Conservation (phyloP, 2,329 filamentous ascomycete species). For the Hymenoscyphus salicellus region DNA sequence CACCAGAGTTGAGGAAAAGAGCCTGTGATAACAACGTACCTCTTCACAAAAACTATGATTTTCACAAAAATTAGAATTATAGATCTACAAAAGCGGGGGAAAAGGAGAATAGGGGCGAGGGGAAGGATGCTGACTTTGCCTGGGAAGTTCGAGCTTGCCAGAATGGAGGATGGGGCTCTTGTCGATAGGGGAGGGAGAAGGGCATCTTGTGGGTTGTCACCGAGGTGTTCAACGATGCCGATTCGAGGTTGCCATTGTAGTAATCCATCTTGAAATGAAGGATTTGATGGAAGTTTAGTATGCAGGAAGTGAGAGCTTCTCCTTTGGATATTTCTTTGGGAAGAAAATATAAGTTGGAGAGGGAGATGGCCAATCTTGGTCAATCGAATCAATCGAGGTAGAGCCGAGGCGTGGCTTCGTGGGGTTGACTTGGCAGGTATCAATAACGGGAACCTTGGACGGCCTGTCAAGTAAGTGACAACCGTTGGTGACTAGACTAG, state of each 20-base stretch:
- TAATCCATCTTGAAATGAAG: conserved; percentile 12
- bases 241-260: conserved; percentile 14
- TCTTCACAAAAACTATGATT: conserved; percentile 35
- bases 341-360: not conserved
- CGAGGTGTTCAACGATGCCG: not conserved
- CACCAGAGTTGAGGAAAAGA: not conserved
- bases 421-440: too few species aligned
- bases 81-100: not conserved
- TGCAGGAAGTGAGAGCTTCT: not conserved
- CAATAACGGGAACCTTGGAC: too few species aligned
- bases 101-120: not conserved
- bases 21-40: conserved; percentile 20
- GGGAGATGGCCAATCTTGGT: conserved; percentile 6
- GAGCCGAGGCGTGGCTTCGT: too few species aligned
- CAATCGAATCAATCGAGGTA: too few species aligned
- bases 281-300: not conserved
- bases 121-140: conserved; percentile 26
- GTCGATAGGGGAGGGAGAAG: conserved; percentile 28
- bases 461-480: too few species aligned
- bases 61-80: conserved; percentile 6
- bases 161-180: conserved; percentile 26
- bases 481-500: too few species aligned
- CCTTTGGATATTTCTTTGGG: not conserved
- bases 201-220: conserved; percentile 15
- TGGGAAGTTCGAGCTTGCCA: conserved; percentile 30